A percentile compares a stretch with the other conserved stretches of the same genome.
Conservation (phyloP, 1,284 basidiomycete genomes). For the Meripilus lineatus region DNA sequence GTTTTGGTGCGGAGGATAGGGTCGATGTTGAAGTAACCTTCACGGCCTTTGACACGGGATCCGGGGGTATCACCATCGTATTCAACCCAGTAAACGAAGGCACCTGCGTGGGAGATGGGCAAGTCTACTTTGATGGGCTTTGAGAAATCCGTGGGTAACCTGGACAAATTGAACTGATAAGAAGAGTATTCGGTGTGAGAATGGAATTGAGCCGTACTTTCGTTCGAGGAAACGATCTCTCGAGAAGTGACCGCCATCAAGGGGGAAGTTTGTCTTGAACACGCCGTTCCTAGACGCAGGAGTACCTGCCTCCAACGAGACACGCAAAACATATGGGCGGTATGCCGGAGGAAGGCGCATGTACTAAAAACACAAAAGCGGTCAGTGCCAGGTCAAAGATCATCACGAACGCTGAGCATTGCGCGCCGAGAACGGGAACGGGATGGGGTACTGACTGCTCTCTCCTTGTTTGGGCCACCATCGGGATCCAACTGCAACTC, state of each 20-base stretch:
- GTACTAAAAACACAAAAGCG: slow-evolving; percentile 78
- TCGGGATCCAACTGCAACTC: slow-evolving; percentile 83
- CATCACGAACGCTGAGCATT: no score
- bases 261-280: slow-evolving; percentile 92
- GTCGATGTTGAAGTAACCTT: slow-evolving; percentile 95
- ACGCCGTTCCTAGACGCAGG: slow-evolving; percentile 84
- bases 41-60: slow-evolving; percentile 68
- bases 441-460: slow-evolving; percentile 80
- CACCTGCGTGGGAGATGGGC: slow-evolving; percentile 91
- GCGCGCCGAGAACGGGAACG: no score
- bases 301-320: slow-evolving; percentile 86
- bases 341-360: slow-evolving; percentile 91
- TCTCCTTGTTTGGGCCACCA: slow-evolving; percentile 82
- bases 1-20: slow-evolving; percentile 75
- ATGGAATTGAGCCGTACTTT: slow-evolving; percentile 51
- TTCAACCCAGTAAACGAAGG: slow-evolving; percentile 92
- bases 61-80: slow-evolving; percentile 64
- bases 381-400: no score
- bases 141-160: slow-evolving; percentile 76
- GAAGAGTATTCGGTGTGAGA: neutral
- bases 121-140: slow-evolving; percentile 91
- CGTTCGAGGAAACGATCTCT: slow-evolving; percentile 75
- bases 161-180: slow-evolving; percentile 23
- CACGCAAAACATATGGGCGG: slow-evolving; percentile 83
- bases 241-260: slow-evolving; percentile 83